These are phyloP conservation scores for Thelephora terrestris DNA, from an alignment of 1,284 basidiomycete genomes.

Conservation along the genomic window DNA sequence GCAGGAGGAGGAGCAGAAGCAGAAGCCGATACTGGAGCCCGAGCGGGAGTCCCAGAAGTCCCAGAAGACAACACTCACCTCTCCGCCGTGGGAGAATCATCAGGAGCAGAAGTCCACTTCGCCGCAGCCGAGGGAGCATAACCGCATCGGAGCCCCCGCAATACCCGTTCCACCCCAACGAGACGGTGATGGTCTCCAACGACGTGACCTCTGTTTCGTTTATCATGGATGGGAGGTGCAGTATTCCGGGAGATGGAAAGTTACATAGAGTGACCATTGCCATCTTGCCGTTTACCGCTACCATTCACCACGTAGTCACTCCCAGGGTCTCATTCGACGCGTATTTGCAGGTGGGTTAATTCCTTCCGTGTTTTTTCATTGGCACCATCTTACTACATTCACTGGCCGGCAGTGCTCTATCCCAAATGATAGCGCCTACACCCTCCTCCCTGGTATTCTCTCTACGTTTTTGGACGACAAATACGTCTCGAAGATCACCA, in stretches of 20 bases:
- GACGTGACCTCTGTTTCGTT: slow-evolving; percentile 32
- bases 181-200: slow-evolving; percentile 4
- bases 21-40: too few relatives aligned
- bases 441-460: slow-evolving; percentile 39
- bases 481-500: slow-evolving; percentile 36
- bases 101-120: neutral
- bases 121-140: neutral
- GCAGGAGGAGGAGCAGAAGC: neutral
- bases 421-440: slow-evolving; percentile 42
- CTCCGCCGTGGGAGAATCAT: neutral
- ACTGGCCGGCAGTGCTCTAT: slow-evolving; percentile 34
- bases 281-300: slow-evolving; percentile 35
- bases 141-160: slow-evolving; percentile 23
- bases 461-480: slow-evolving; percentile 40
- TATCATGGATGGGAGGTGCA: slow-evolving; percentile 35
- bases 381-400: slow-evolving; percentile 32
- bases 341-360: slow-evolving; percentile 33
- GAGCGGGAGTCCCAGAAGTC: neutral
- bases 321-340: slow-evolving; percentile 22
- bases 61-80: too few relatives aligned
- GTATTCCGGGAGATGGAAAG: slow-evolving; percentile 42
- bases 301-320: slow-evolving; percentile 36
- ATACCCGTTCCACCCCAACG: too few relatives aligned
- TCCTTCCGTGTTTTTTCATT: slow-evolving; percentile 7
- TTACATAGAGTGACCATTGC: slow-evolving; percentile 46